These are phyloP conservation scores for Kwoniella mangroviensis DNA, from an alignment of 768 basidiomycete genomes.

Conservation along the genomic window DNA sequence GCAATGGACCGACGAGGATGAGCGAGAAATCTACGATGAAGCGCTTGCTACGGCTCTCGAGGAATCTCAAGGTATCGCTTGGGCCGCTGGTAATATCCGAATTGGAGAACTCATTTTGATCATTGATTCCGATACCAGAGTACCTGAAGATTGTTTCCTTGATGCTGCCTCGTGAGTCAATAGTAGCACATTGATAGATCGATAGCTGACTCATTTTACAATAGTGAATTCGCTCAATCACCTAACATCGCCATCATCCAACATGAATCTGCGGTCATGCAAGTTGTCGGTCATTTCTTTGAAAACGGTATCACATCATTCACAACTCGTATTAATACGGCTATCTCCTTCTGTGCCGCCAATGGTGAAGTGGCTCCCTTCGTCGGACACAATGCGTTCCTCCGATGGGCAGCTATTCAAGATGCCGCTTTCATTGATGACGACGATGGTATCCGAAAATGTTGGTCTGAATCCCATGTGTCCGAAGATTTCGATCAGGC, in stretches of 20 bases:
- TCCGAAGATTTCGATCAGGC: conserved; percentile 64
- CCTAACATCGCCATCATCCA: conserved; percentile 81
- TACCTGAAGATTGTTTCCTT: conserved; percentile 84
- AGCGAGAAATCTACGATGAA: conserved; percentile 68
- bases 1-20: conserved; percentile 69
- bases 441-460: conserved; percentile 69
- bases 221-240: conserved; percentile 75
- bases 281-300: conserved; percentile 65
- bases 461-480: conserved; percentile 81
- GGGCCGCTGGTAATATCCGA: conserved; percentile 71
- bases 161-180: conserved; percentile 72
- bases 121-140: conserved; percentile 78
- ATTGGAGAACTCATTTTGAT: conserved; percentile 71
- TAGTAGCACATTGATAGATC: no score
- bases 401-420: conserved; percentile 86
- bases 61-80: conserved; percentile 69
- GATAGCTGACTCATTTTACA: conserved; percentile 6
- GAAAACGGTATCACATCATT: conserved; percentile 62
- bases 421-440: conserved; percentile 75
- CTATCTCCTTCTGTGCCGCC: conserved; percentile 56
- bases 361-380: conserved; percentile 48
- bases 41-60: conserved; percentile 76
- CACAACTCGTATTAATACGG: conserved; percentile 76
- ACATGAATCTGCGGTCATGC: conserved; percentile 52
- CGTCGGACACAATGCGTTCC: conserved; percentile 67